Evolutionary conservation across 2,329 filamentous ascomycete genomes (phyloP).

Genomic region (Colletotrichum scovillei): DNA sequence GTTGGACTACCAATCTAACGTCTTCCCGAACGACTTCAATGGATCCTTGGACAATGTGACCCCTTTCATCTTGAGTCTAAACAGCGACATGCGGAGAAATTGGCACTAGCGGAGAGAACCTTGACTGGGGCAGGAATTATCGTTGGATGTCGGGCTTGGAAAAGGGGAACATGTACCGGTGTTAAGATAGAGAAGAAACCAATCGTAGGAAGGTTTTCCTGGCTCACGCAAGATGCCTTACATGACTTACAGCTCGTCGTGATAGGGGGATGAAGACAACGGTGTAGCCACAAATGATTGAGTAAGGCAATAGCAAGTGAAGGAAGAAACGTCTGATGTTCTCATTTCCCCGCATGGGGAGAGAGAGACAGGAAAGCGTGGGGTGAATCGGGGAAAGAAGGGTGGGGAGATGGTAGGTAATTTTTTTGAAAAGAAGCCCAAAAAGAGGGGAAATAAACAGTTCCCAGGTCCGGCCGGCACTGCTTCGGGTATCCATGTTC

Average conservation of each 20-base stretch:
- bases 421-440: neutral
- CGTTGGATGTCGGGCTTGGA: neutral
- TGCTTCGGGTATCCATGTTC: neutral
- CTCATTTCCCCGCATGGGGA: constrained; percentile 21
- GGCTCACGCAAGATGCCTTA: neutral
- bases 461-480: neutral
- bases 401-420: neutral
- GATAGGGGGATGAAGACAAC: neutral
- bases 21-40: neutral
- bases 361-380: neutral
- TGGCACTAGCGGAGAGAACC: constrained; percentile 8
- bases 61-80: constrained; percentile 25
- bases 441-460: neutral
- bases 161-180: neutral
- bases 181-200: neutral
- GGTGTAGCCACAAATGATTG: neutral
- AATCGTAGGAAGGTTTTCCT: neutral
- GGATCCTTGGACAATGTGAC: constrained; percentile 21
- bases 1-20: neutral
- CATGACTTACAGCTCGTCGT: neutral
- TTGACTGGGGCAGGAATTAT: neutral
- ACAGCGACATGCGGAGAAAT: constrained; percentile 17
- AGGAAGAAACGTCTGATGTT: neutral
- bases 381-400: constrained; percentile 21
- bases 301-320: neutral